Conservation (phyloP, 2,329 filamentous ascomycete genomes). For the Fusarium algeriense region DNA sequence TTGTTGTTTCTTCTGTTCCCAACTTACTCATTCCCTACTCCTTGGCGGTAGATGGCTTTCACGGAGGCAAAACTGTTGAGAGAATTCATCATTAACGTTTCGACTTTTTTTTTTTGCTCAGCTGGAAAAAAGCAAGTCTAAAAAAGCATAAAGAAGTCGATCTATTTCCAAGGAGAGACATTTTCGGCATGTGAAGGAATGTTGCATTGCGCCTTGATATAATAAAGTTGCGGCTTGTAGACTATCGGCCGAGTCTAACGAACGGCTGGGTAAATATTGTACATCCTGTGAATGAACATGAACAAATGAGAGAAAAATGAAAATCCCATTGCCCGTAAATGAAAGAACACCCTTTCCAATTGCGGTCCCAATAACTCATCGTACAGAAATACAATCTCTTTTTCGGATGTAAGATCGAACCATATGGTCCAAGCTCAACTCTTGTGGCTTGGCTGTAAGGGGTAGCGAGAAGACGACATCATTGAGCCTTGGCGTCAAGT, state of each 20-base stretch:
- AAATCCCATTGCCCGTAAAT: constrained; percentile 8
- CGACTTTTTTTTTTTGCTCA: constrained; percentile 1
- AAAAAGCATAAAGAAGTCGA: constrained; percentile 11
- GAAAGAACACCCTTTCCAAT: constrained; percentile 3
- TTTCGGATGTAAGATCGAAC: constrained; percentile 12
- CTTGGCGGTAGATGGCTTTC: neutral
- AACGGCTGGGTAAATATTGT: constrained; percentile 7
- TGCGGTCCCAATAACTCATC: constrained; percentile 14
- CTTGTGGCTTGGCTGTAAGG: neutral
- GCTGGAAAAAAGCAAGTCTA: neutral
- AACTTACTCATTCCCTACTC: neutral
- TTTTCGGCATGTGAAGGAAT: constrained; percentile 32
- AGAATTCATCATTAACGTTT: constrained; percentile 12
- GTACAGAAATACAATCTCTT: constrained; percentile 13
- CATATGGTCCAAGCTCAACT: neutral
- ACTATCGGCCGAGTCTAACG: constrained; percentile 20
- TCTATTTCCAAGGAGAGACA: neutral
- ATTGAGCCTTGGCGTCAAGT: constrained; percentile 4
- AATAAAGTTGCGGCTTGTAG: constrained; percentile 32
- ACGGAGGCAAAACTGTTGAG: neutral
- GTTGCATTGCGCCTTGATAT: constrained; percentile 18
- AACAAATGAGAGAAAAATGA: constrained; percentile 10
- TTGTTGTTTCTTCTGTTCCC: neutral
- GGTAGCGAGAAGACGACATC: constrained; percentile 13
- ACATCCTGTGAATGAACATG: constrained; percentile 7